Evolutionary conservation across 169 alveolate genomes (phyloP), one percentile per base, ranked within the genome.

Genomic region (Eimeria necatrix): DNA sequence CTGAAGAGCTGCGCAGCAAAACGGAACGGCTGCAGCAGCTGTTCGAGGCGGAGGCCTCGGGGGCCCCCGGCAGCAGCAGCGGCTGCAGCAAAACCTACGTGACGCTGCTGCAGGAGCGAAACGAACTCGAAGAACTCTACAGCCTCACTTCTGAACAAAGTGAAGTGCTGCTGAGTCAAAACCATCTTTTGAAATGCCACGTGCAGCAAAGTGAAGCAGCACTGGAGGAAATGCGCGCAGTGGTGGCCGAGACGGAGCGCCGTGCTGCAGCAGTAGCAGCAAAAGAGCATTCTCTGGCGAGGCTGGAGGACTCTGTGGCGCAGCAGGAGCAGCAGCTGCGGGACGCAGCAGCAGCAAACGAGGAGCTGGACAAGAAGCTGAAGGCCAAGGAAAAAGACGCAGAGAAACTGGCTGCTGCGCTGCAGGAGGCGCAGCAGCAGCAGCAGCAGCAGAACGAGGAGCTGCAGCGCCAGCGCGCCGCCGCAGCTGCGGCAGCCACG

Each of bases 91-190:
- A 59, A 41, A 81, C 90, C 8, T 64, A 73, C 48, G 48, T 7
- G 51, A 61, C 88, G 14, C 68, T 84, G 7, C 12, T 74, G 12
- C 92, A 88, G 26, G 96, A 94, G 87, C 68, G 90, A 52, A 49
- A 81, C 7, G 96, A 94, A 51, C 94, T 89, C 9, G 96, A 73
- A 83, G 96, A 90, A 74, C 89, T 94, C 26, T 81, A 89, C 68
- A 76, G 59, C 32, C 32, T 94, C 48, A 74, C 95, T 10, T 4
- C 73, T 9, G 96, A 94, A 22, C 96, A 94, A 52, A 88, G 88
- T 76, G 95, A 94, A 64, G 95, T 94, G 51, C 93, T 94, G 48
- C 48, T 74, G 46, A 52, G 89, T 51, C 96, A 94, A 52, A 94
- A 94, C 48, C 93, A 74, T 41, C 76, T 94, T 9, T 46, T 94